phyloP scores from a whole-genome alignment of 345 rosid genomes.

The Moricandia arvensis region DNA sequence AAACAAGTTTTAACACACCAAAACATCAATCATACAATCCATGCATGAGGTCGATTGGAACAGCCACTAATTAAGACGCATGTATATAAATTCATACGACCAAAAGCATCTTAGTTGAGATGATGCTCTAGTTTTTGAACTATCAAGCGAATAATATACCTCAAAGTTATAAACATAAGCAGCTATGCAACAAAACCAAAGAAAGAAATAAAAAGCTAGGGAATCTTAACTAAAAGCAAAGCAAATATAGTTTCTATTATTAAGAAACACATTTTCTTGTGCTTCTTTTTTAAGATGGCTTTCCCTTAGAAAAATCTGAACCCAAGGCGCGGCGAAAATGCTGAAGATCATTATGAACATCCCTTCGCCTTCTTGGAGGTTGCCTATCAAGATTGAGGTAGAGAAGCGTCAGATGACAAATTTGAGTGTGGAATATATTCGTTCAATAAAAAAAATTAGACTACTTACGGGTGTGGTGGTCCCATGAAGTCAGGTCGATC shows the following conservation, averaged over 20 bases:
- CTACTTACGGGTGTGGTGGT: slow-evolving; percentile 50
- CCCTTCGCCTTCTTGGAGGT: slow-evolving; percentile 51
- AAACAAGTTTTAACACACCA: not conserved
- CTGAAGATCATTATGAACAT: slow-evolving; percentile 75
- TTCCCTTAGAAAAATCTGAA: slow-evolving; percentile 41
- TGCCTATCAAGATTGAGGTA: slow-evolving; percentile 41
- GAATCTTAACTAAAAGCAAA: not conserved
- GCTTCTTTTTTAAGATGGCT: slow-evolving; percentile 1
- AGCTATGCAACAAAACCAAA: not conserved
- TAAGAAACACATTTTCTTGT: not conserved
- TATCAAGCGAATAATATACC: not conserved
- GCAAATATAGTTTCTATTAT: not conserved
- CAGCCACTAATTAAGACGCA: not conserved
- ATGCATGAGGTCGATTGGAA: not conserved
- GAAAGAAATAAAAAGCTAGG: not conserved
- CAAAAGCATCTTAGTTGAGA: not conserved
- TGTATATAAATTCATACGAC: not conserved
- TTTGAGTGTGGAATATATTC: not conserved
- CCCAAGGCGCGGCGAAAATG: slow-evolving; percentile 45
- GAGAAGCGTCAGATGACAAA: slow-evolving; percentile 1
- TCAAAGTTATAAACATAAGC: slow-evolving; percentile 12
- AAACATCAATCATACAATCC: not conserved
- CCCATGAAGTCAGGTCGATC: slow-evolving; percentile 43
- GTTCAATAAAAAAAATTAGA: not conserved
- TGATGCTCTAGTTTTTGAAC: not conserved